phyloP scores from a whole-genome alignment of 2,329 filamentous ascomycete species.

The Sporothrix variecibatus region DNA sequence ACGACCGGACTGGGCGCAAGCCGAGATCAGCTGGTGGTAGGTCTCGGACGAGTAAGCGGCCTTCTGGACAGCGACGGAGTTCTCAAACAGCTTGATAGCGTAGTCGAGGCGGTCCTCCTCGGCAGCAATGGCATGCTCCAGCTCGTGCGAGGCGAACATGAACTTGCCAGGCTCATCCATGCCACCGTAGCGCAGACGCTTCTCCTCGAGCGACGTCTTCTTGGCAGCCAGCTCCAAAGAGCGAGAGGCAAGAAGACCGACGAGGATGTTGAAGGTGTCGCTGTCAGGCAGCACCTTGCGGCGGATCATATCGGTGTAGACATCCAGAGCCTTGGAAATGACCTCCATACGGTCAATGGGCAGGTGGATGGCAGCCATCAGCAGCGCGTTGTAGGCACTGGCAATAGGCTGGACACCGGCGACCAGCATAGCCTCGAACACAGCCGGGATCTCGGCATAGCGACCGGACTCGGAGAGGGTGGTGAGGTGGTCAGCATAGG shows the following conservation, averaged over 20 bases:
- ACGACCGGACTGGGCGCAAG: constrained; percentile 79
- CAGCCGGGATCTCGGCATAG: constrained; percentile 83
- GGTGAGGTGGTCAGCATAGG: constrained; percentile 76
- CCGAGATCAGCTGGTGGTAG: constrained; percentile 81
- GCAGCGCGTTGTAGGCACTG: constrained; percentile 86
- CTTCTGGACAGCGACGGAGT: constrained; percentile 64
- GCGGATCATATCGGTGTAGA: constrained; percentile 94
- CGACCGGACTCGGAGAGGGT: constrained; percentile 70
- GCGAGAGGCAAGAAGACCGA: constrained; percentile 77
- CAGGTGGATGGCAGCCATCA: constrained; percentile 81
- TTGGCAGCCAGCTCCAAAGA: constrained; percentile 75
- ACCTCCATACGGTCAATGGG: constrained; percentile 78
- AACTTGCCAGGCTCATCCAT: constrained; percentile 83
- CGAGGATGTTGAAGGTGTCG: constrained; percentile 84
- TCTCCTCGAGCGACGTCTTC: constrained; percentile 75
- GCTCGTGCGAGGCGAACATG: constrained; percentile 83
- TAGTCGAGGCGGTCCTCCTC: constrained; percentile 87
- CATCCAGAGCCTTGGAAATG: constrained; percentile 86
- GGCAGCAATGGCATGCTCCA: constrained; percentile 80
- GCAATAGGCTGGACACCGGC: constrained; percentile 79
- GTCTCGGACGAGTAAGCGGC: constrained; percentile 76
- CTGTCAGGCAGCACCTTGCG: constrained; percentile 79
- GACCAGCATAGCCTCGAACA: constrained; percentile 87
- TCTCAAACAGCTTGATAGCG: constrained; percentile 82
- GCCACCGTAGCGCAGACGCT: constrained; percentile 79